Conservation (phyloP, 768 basidiomycete species). For the Russula brevipes region DNA sequence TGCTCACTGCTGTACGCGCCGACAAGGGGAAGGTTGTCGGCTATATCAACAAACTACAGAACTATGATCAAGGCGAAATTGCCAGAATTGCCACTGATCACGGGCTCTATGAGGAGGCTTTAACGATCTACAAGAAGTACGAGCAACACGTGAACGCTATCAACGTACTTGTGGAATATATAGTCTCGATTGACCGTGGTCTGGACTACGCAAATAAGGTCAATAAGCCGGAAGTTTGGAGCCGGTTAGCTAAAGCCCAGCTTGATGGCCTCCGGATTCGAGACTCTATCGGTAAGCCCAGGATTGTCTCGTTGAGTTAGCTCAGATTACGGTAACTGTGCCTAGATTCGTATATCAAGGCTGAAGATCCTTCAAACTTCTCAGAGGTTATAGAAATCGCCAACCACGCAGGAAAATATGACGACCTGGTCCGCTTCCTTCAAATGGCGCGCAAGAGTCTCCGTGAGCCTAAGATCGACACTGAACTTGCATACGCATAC, state of each 20-base stretch:
- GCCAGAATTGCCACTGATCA: slow-evolving; percentile 96
- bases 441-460: slow-evolving; percentile 98
- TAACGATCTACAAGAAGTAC: slow-evolving; percentile 97
- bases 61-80: slow-evolving; percentile 92
- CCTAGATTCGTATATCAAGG: slow-evolving; percentile 95
- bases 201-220: slow-evolving; percentile 95
- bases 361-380: slow-evolving; percentile 91
- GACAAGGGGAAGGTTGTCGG: slow-evolving; percentile 98
- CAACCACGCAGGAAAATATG: slow-evolving; percentile 85
- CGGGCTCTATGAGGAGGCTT: slow-evolving; percentile 90
- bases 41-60: slow-evolving; percentile 95
- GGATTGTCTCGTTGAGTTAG: slow-evolving; percentile 4
- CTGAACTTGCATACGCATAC: slow-evolving; percentile 96
- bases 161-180: slow-evolving; percentile 96
- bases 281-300: slow-evolving; percentile 78
- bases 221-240: slow-evolving; percentile 96
- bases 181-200: slow-evolving; percentile 95
- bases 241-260: slow-evolving; percentile 95
- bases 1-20: slow-evolving; percentile 93
- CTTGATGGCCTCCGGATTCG: slow-evolving; percentile 97
- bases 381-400: slow-evolving; percentile 95
- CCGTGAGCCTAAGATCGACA: slow-evolving; percentile 96
- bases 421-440: slow-evolving; percentile 92
- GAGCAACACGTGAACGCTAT: slow-evolving; percentile 94
- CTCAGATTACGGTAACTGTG: background rate